Evolutionary conservation across 1,284 basidiomycete genomes (phyloP), one percentile per base, ranked within the genome.

Genomic region (Sanguinoderma infundibulare): DNA sequence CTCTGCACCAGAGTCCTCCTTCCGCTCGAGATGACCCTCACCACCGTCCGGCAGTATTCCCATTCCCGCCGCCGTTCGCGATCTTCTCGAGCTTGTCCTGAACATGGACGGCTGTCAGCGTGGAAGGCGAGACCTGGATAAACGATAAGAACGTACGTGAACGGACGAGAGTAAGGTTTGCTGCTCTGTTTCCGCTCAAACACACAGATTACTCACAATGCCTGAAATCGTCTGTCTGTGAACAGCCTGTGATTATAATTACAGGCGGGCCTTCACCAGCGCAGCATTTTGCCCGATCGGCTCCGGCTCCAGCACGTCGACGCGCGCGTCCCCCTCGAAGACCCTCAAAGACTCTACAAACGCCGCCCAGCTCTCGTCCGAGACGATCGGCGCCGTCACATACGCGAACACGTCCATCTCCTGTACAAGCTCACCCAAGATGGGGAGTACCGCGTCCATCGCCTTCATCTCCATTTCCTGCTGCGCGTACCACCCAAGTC

Each of bases 11-110:
- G 94, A 66, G 79, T 84, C 34, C 78, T 93, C 12, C 80, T 98
- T 32, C 91, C 94, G 28, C 79, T 91, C 30, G 86, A 91, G 61
- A 94, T 96, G 87, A 97, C 94, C 14, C 83, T 98, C 35, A 95
- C 92, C 4, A 90, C 91, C 32, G 90, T 96, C 57, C 86, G 92
- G 64, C 93, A 95, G 75, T 97, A 89, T n/a, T n/a, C n/a, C n/a
- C n/a, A 3, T 20, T 34, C 28, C 69, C 55, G 34, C 71, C 42
- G 4, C 42, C 64, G 49, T 67, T 67, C 59, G 71, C 55, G 20
- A 89, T 69, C 67, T 81, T 87, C 38, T 95, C 92, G 5, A 97
- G 80, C 73, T 96, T 96, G 67, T 98, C 95, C 71, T 91, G 90
- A 0, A 94, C 90, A 91, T 93, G 46, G 1, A 38, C 3, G 24